A percentile compares a stretch with the other conserved stretches of the same genome.
phyloP scores from a whole-genome alignment of 352 stramenopile genomes.

The Pythium rhizo-oryzae region DNA sequence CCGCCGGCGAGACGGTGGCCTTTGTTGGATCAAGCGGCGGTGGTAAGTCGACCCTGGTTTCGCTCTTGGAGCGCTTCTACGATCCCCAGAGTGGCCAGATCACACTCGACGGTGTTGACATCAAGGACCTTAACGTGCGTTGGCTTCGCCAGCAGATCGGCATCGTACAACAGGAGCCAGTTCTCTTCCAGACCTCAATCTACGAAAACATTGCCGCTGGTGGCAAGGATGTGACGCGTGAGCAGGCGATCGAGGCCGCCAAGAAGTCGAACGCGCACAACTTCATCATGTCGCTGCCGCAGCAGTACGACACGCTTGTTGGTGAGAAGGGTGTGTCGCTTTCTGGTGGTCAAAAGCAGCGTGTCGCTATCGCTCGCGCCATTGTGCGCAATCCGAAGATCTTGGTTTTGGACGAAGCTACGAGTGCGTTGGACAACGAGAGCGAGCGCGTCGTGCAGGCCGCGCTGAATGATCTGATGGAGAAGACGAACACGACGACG shows the following conservation, averaged over 20 bases:
- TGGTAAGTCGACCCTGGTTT: slow-evolving; percentile 78
- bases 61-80: slow-evolving; percentile 76
- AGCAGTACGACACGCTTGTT: slow-evolving; percentile 88
- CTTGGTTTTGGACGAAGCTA: slow-evolving; percentile 54
- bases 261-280: slow-evolving; percentile 82
- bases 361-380: slow-evolving; percentile 26
- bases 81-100: slow-evolving; percentile 46
- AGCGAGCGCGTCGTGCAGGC: slow-evolving; percentile 58
- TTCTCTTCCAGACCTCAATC: slow-evolving; percentile 32
- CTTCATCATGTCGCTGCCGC: slow-evolving; percentile 88
- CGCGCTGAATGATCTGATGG: slow-evolving; percentile 33
- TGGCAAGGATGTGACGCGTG: slow-evolving; percentile 37
- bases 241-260: slow-evolving; percentile 73
- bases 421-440: slow-evolving; percentile 48
- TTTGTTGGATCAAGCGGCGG: slow-evolving; percentile 84
- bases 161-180: slow-evolving; percentile 67
- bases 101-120: slow-evolving; percentile 52
- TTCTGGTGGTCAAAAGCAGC: slow-evolving; percentile 55
- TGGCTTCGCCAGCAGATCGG: slow-evolving; percentile 41
- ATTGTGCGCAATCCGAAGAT: slow-evolving; percentile 50
- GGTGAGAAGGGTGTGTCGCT: slow-evolving; percentile 56
- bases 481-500: slow-evolving; percentile 54
- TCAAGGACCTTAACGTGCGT: slow-evolving; percentile 52
- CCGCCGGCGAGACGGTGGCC: slow-evolving; percentile 76
- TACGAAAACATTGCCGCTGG: slow-evolving; percentile 57